Conservation (phyloP, 345 rosid genomes). For the Gossypium rotundifolium region DNA sequence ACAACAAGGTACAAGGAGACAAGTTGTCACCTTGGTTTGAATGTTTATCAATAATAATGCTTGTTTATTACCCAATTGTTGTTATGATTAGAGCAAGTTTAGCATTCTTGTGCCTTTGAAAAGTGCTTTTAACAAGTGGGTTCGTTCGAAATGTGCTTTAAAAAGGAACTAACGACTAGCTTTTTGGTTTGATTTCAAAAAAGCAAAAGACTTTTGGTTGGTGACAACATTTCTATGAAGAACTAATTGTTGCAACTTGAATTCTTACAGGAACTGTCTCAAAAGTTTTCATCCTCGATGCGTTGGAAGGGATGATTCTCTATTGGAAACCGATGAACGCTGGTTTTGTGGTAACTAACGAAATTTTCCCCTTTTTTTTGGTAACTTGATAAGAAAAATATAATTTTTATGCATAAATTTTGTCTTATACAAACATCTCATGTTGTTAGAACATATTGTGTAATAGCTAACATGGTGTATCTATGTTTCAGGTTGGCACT, state of each 20-base stretch:
- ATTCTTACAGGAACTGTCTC: constrained; percentile 33
- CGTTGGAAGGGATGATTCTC: constrained; percentile 28
- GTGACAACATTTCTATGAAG: not conserved
- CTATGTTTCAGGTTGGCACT: constrained; percentile 44
- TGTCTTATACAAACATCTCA: too few species aligned
- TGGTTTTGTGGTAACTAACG: constrained; percentile 35
- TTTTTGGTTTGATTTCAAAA: not conserved
- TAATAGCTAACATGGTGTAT: not conserved
- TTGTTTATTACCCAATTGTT: not conserved
- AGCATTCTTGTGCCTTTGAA: not conserved
- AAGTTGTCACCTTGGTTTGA: not conserved
- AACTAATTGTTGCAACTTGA: not conserved
- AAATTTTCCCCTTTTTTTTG: not conserved
- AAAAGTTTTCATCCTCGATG: constrained; percentile 46
- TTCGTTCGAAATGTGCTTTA: too few species aligned
- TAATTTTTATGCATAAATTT: not conserved
- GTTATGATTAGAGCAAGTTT: not conserved
- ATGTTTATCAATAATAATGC: not conserved
- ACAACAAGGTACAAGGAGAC: not conserved
- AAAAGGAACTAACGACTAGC: too few species aligned
- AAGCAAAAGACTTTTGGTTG: not conserved
- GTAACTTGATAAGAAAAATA: not conserved
- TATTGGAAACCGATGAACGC: constrained; percentile 21
- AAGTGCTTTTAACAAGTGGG: not conserved
- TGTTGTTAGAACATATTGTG: not conserved